Evolutionary conservation across 2,329 filamentous ascomycete species (phyloP), one percentile per base, ranked within the genome.

Genomic region (Epichloe typhina): DNA sequence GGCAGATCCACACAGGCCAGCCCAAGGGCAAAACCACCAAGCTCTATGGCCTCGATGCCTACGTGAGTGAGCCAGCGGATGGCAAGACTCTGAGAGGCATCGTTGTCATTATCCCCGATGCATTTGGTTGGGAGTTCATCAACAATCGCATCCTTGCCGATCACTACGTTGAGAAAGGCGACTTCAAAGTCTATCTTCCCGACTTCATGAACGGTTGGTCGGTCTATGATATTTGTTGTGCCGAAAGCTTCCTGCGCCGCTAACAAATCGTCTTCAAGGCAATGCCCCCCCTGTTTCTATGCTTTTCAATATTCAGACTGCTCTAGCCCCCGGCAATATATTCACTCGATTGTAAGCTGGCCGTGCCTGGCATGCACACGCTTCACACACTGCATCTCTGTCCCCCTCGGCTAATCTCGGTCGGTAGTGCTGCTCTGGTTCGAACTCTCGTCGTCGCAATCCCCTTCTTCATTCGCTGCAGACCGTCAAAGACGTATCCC

Each of bases 121-220:
- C 71, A 0, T 79, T 80, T 56, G 77, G 77, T 15, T 76, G 75
- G 70, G 65, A 69, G 2, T 73, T 80, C 54, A 62, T 70, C 21
- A 80, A 80, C 61, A 71, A 69, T 48, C 68, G 73, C 38, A 61
- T 79, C 5, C 60, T 80, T 36, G 75, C 75, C 5, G 77, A 81
- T 56, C 62, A 63, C 41, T 78, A 77, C 56, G 75, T 76, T n/a
- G 66, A 68, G 52, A 72, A 72, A 57, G 71, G 71, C 4, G 64
- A 65, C 13, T 78, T 71, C 57, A 64, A 62, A 8, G 75, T 80
- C 37, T 75, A 76, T 53, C 55, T 76, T n/a, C 77, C 77, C 0
- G 76, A 81, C 50, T 77, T 81, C 49, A 79, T 80, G 66, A 54
- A 61, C 1, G 67, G 67, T 68, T 47, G 23, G 54, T 13, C 1